These are phyloP conservation scores for Penicillium samsonianum DNA, from an alignment of 495 filamentous ascomycete species.

Conservation along the genomic window DNA sequence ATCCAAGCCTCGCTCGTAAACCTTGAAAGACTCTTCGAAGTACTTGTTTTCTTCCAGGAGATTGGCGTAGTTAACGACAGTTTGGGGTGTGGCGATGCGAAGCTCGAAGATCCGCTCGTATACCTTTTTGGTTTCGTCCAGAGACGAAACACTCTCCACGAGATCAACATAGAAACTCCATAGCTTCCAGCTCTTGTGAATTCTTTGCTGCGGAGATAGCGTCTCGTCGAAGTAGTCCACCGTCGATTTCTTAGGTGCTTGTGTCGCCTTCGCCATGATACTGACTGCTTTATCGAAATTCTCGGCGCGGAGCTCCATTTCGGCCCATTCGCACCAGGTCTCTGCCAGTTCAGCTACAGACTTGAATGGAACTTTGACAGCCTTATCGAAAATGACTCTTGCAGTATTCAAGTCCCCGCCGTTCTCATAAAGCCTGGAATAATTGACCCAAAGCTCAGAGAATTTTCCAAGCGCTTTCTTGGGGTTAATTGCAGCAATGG, in stretches of 20 bases:
- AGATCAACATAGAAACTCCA: conserved; percentile 99
- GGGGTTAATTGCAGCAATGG: conserved; percentile 87
- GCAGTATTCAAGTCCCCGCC: conserved; percentile 84
- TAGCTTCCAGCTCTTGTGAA: conserved; percentile 99
- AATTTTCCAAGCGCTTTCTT: conserved; percentile 95
- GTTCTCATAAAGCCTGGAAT: conserved; percentile 95
- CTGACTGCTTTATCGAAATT: conserved; percentile 93
- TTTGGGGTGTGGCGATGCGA: conserved; percentile 95
- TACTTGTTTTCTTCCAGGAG: conserved; percentile 94
- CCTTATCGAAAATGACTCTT: conserved; percentile 93
- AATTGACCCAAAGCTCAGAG: conserved; percentile 94
- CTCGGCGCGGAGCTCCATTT: conserved; percentile 93
- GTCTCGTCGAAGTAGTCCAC: conserved; percentile 99
- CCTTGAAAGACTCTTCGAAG: conserved; percentile 95
- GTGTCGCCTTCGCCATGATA: conserved; percentile 96
- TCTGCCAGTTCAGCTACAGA: conserved; percentile 93
- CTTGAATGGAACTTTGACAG: conserved; percentile 95
- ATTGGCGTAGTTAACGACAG: conserved; percentile 97
- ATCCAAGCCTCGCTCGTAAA: conserved; percentile 95
- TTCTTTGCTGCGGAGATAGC: conserved; percentile 88
- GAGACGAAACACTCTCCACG: conserved; percentile 86
- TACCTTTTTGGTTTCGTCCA: conserved; percentile 90
- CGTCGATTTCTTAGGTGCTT: conserved; percentile 89
- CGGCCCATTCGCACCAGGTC: conserved; percentile 98
- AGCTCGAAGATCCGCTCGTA: conserved; percentile 99